Evolutionary conservation across 192 early-diverging fungal species (phyloP), one percentile per base, ranked within the genome.

Genomic region (Mortierella antarctica): DNA sequence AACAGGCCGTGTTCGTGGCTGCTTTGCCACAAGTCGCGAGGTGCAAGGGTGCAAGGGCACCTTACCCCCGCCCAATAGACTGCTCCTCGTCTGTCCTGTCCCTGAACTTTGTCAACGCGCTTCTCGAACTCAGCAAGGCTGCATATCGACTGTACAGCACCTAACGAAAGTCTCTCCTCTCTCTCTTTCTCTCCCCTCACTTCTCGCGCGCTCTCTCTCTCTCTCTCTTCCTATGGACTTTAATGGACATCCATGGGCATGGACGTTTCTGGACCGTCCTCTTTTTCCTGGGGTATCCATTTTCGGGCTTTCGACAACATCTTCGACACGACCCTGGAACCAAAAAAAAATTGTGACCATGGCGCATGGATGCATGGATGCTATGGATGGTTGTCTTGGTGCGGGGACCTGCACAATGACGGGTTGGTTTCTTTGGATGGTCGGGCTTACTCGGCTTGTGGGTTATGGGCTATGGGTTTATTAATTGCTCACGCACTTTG

Each of bases 401-500:
- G 8, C 6, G 9, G 4, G 10, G 6, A 42, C 39, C 18, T 13
- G 14, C 39, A n/a, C n/a, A 8, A 4, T 59, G 57, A n/a, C 7
- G 57, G 39, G 39, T 13, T 31, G 15, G 13, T 14, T 21, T 14
- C 40, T 4, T 42, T 59, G 23, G 15, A 59, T 40, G 40, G 17
- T 59, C 41, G 17, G 23, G 15, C 42, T 41, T 41, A 17, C 42
- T 23, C n/a, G 15, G 57, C 11, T 14, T 11, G 31, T n/a, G 10
- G 15, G 40, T 40, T 59, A 42, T 42, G 8, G 57, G 12, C 39
- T 14, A 59, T 41, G 57, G 40, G 42, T 59, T 42, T 59, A 59
- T 59, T 59, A 59, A 59, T 59, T 59, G 57, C 57, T 59, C 57
- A 59, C 57, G 31, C 31, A 31, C 31, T 31, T 31, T 31, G 31